Percentiles rank a stretch among this genome's conserved stretches.
phyloP scores from a whole-genome alignment of 225 moss, liverwort and hornwort species.

The Straminergon stramineum region DNA sequence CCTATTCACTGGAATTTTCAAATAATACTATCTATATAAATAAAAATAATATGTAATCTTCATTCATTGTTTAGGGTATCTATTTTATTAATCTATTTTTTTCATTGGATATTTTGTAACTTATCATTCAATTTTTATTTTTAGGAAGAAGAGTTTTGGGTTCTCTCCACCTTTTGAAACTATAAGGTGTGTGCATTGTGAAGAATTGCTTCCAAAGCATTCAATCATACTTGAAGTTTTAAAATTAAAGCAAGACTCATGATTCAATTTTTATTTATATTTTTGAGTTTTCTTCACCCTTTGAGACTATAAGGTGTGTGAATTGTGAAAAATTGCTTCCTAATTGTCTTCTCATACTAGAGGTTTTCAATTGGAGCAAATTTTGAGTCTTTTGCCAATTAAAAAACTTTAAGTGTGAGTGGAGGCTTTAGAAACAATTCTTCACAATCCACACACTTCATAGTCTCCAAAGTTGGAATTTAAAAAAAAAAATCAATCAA shows the following conservation, averaged over 20 bases:
- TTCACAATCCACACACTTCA: not conserved
- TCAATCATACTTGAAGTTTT: not conserved
- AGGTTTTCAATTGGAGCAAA: not conserved
- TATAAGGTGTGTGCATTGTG: not conserved
- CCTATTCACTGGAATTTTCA: not conserved
- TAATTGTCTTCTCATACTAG: not conserved
- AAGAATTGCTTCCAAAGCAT: not conserved
- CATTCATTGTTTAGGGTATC: no score
- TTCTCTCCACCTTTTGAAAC: fast-evolving
- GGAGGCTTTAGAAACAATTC: not conserved
- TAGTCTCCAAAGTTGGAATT: not conserved
- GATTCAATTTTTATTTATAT: no score
- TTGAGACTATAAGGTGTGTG: not conserved
- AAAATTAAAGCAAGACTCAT: not conserved
- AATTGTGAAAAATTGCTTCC: not conserved
- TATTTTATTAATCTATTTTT: no score
- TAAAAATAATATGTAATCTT: no score
- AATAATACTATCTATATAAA: no score
- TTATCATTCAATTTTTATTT: no score
- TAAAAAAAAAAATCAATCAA: not conserved
- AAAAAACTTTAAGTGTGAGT: no score
- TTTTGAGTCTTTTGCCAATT: no score
- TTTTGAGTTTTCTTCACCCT: fast-evolving
- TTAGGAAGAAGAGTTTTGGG: no score
- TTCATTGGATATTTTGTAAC: no score